Evolutionary conservation across 2,329 filamentous ascomycete species (phyloP), one percentile per base, ranked within the genome.

Genomic region (Phyllosticta citriasiana): DNA sequence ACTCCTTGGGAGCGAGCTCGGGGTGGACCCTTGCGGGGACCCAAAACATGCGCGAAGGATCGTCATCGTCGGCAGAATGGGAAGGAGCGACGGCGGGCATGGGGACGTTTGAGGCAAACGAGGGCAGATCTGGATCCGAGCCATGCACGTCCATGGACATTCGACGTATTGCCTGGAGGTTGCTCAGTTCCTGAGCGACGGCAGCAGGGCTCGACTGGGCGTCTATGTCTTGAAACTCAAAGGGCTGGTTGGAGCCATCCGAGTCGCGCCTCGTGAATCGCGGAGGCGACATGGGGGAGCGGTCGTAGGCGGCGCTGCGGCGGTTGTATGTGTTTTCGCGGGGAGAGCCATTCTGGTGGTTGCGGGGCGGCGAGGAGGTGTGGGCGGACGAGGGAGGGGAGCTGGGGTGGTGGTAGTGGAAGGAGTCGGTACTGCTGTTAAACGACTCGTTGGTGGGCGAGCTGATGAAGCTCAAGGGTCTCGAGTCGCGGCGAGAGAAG

Each of bases 11-110:
- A 2, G 94, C 94, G 56, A 99, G 80, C 74, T 99, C 94, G 0
- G 94, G 94, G 69, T 99, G 94, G 27, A 99, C 82, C 62, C 91
- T 85, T 25, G 94, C 94, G 4, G 94, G 94, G 5, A 99, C 94
- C 94, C 94, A 99, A 66, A 97, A 89, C 63, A 97, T 77, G 64
- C 91, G 84, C 2, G 92, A 91, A 7, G 91, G 85, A 71, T 97
- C 93, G 67, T 91, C 88, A 71, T 96, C 91, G 64, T 90, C 88
- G 63, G 84, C 83, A 33, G 85, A 65, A 50, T 74, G 84, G 2
- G 81, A 85, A 1, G 89, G 89, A 19, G 89, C 87, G 64, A 87
- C 82, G 19, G 87, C 82, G 2, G 89, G 86, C 76, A 90, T 69
- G 10, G 66, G 66, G 40, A 72, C 83, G 50, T 86, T 76, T 57